Evolutionary conservation across 148 eudicot species (phyloP).

Genomic region (Heliamphora exappendiculata): DNA sequence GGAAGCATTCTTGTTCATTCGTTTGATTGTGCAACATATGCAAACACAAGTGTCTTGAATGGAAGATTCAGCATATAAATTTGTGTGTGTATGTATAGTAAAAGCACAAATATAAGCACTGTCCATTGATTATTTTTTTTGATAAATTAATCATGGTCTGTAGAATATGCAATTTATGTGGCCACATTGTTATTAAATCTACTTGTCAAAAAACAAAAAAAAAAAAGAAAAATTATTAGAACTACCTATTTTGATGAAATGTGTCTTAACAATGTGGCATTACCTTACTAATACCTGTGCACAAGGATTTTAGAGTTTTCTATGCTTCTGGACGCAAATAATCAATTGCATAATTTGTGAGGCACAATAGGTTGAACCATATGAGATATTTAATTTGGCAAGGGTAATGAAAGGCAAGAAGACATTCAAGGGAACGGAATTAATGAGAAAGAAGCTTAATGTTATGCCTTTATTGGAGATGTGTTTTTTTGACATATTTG

Average conservation of each 20-base stretch:
- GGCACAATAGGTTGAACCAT: background rate
- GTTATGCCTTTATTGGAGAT: background rate
- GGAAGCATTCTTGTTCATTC: conserved; percentile 8
- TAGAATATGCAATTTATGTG: background rate
- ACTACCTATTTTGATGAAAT: too few relatives aligned
- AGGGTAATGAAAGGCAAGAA: too few relatives aligned
- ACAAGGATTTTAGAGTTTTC: background rate
- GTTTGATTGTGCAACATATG: background rate
- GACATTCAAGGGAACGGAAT: background rate
- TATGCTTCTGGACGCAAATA: background rate
- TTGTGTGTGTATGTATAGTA: background rate
- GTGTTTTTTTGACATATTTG: background rate
- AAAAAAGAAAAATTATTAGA: too few relatives aligned
- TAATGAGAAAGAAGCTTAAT: background rate
- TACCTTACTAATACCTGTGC: background rate
- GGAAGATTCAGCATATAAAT: background rate
- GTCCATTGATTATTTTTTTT: background rate
- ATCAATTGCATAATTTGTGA: background rate
- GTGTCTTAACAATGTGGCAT: too few relatives aligned
- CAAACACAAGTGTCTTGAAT: background rate
- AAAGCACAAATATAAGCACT: background rate
- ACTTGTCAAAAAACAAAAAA: too few relatives aligned
- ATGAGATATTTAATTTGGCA: background rate
- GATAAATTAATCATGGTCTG: background rate
- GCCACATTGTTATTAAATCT: background rate